Base-by-base conservation (phyloP, 78 protist genomes). In the Dictyostelium capitatum region DNA sequence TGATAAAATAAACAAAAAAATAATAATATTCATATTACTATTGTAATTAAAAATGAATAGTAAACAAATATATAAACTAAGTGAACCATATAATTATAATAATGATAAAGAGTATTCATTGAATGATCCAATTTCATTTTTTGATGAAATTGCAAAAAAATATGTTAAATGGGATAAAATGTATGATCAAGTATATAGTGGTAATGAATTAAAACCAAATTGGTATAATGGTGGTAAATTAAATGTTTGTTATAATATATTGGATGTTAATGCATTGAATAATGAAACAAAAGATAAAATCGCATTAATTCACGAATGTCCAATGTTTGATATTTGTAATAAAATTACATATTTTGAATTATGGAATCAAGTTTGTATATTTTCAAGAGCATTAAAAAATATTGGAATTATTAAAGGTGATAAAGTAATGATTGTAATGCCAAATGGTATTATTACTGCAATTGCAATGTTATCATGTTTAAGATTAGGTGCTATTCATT, bases 391-490 rank as follows among this genome's bases (percentile, higher is more conserved):
- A 80, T 74, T 96, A 51, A 91, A 75, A 95, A 32, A 51, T 4
- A 4, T 56, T 6, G 97, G 96, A 9, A 96, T 96, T 54, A 4
- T 59, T 54, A 89, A 92, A 75, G 98, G 98, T 47, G 98, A 97
- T 80, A 78, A 79, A 32, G 98, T 97, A 25, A 53, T 85, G 50
- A 95, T 98, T 46, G 97, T 93, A 89, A 79, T 98, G 96, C 98
- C 99, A 41, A 97, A 80, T 96, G 32, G 81, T 56, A 89, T 89
- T 20, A 80, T 78, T 20, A 56, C 72, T 4, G 83, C 89, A 12
- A 20, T 83, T 32, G 84, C 98, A 20, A 96, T 98, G 98, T 96
- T 98, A 11, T 98, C 99, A 37, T 97, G 98, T 69, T 98, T 98
- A 28, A 79, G 98, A 9, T 83, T 98, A 37, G 99, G 99, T 43